A percentile compares a stretch with the other conserved stretches of the same genome.
These are phyloP conservation scores for Monilinia vaccinii-corymbosi DNA, from an alignment of 2,329 filamentous ascomycete species.

Conservation along the genomic window DNA sequence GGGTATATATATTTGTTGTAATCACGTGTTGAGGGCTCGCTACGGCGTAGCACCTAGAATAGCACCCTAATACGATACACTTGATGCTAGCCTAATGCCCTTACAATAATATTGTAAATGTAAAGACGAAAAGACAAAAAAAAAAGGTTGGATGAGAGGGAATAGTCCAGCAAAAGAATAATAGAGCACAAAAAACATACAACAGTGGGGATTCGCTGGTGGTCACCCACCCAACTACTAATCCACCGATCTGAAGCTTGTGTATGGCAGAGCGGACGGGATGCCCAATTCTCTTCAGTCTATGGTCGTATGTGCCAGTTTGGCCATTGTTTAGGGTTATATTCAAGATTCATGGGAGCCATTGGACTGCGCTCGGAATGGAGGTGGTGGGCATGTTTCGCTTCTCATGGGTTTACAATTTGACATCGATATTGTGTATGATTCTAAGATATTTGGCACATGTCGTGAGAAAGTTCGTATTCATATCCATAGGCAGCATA, in stretches of 20 bases:
- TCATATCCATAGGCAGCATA: background rate
- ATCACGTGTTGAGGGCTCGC: too few relatives aligned
- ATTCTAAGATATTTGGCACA: background rate
- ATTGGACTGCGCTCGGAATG: background rate
- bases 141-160: background rate
- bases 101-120: too few relatives aligned
- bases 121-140: background rate
- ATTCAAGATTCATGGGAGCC: background rate
- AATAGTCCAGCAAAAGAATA: background rate
- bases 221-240: too few relatives aligned
- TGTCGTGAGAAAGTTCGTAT: background rate
- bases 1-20: background rate
- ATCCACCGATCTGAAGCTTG: too few relatives aligned
- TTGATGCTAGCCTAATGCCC: too few relatives aligned
- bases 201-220: too few relatives aligned
- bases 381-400: background rate
- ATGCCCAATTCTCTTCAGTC: conserved; percentile 2
- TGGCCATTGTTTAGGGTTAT: rapidly evolving
- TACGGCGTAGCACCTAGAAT: too few relatives aligned
- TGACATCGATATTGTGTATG: background rate
- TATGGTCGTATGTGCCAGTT: background rate
- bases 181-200: background rate
- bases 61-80: too few relatives aligned
- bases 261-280: too few relatives aligned
- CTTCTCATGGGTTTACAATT: background rate